Percentiles rank a stretch among this genome's conserved stretches.
Evolutionary conservation across 2,329 filamentous ascomycete genomes (phyloP).

Genomic region (Ophiostoma sp.): DNA sequence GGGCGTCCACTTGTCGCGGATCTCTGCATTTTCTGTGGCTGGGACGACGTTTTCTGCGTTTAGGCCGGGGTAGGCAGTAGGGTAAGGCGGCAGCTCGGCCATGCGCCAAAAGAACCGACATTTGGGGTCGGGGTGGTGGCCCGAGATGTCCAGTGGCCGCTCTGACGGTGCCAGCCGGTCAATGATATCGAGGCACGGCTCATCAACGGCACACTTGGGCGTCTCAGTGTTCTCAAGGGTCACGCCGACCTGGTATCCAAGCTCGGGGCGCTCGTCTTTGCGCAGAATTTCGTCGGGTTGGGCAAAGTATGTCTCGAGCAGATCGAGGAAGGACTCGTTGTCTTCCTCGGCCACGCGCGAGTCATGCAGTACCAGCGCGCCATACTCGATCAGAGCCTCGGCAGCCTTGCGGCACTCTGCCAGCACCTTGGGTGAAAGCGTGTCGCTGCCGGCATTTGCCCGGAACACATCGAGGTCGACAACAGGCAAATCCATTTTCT

Average conservation of each 20-base stretch:
- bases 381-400: conserved; percentile 53
- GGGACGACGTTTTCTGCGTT: conserved; percentile 54
- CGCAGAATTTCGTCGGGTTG: conserved; percentile 45
- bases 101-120: conserved; percentile 61
- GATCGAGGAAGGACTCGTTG: conserved; percentile 54
- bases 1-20: conserved; percentile 48
- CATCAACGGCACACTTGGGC: conserved; percentile 59
- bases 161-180: conserved; percentile 49
- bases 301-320: conserved; percentile 61
- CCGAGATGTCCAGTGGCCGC: conserved; percentile 54
- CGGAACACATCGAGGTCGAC: conserved; percentile 49
- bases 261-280: conserved; percentile 51
- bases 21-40: conserved; percentile 38
- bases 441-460: conserved; percentile 31
- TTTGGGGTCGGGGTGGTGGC: conserved; percentile 55
- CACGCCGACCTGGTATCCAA: conserved; percentile 57
- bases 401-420: conserved; percentile 52
- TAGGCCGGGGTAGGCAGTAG: conserved; percentile 51
- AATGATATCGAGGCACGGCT: conserved; percentile 55
- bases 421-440: conserved; percentile 40
- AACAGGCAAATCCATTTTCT: conserved; percentile 53
- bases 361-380: conserved; percentile 56
- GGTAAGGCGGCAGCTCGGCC: conserved; percentile 49
- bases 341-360: conserved; percentile 51
- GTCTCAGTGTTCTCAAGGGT: conserved; percentile 60